These are phyloP conservation scores for Rhizoclosmatium hyalinum DNA, from an alignment of 371 early-diverging fungal species.

Conservation along the genomic window DNA sequence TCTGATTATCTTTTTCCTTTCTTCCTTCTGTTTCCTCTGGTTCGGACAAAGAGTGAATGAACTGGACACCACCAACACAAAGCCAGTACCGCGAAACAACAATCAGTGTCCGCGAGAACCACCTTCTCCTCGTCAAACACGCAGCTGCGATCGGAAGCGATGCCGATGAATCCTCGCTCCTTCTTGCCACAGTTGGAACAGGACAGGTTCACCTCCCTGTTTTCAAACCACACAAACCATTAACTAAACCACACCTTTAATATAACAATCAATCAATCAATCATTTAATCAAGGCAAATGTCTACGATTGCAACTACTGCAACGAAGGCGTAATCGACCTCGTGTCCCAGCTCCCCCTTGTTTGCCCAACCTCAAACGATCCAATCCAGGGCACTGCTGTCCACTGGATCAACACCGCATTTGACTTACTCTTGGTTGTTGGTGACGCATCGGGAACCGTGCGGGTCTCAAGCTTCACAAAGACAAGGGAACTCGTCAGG, in stretches of 20 bases:
- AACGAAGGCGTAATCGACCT: constrained; percentile 13
- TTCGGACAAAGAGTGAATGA: not conserved
- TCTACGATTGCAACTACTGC: constrained; percentile 26
- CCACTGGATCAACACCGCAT: not conserved
- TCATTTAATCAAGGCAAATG: not conserved
- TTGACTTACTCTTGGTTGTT: not conserved
- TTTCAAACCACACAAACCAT: no score
- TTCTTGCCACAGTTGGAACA: constrained; percentile 8
- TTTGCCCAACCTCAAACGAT: not conserved
- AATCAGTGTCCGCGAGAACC: constrained; percentile 11
- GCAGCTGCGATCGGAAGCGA: not conserved
- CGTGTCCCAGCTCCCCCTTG: constrained; percentile 3
- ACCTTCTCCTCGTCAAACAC: not conserved
- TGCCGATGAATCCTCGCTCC: not conserved
- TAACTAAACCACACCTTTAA: not conserved
- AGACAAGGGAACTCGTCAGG: not conserved
- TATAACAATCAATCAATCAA: not conserved
- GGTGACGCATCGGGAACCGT: not conserved
- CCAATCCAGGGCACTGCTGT: not conserved
- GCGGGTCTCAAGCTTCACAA: not conserved
- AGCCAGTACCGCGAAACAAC: constrained; percentile 3
- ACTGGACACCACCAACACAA: not conserved
- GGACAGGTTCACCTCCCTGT: not conserved
- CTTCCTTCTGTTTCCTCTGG: not conserved
- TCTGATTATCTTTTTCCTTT: not conserved